phyloP scores from a whole-genome alignment of 1,284 basidiomycete species.

The Coriolopsis trogii region DNA sequence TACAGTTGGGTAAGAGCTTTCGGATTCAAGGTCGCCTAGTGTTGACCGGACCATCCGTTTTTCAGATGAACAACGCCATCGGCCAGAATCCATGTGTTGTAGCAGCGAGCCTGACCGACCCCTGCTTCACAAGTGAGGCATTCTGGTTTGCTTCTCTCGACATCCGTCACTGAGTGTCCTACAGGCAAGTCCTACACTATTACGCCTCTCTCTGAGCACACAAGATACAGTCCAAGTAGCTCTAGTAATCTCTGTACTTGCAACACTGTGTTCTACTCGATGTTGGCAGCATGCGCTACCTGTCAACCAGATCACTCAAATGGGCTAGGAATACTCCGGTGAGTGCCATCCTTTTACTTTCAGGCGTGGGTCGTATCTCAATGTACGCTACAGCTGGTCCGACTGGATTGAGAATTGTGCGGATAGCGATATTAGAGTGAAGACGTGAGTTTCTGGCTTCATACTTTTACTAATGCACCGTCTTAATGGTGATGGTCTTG shows the following conservation, averaged over 20 bases:
- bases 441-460: not conserved
- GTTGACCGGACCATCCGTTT: too few relatives aligned
- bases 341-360: not conserved
- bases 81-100: not conserved
- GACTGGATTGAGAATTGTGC: too few relatives aligned
- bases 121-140: not conserved
- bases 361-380: not conserved
- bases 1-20: too few relatives aligned
- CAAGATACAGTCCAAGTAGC: too few relatives aligned
- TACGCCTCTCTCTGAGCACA: too few relatives aligned
- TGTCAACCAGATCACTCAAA: slow-evolving; percentile 6
- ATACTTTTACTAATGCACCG: not conserved
- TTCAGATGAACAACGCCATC: not conserved
- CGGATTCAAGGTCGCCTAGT: too few relatives aligned
- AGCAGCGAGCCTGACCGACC: not conserved
- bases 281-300: not conserved
- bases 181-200: too few relatives aligned
- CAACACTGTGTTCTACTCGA: not conserved
- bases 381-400: not conserved
- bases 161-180: too few relatives aligned
- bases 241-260: not conserved
- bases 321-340: not conserved
- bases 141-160: not conserved
- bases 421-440: too few relatives aligned
- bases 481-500: not conserved